Base-by-base conservation (phyloP, 805 yeast species). In the Diddensiella transvaalensis region DNA sequence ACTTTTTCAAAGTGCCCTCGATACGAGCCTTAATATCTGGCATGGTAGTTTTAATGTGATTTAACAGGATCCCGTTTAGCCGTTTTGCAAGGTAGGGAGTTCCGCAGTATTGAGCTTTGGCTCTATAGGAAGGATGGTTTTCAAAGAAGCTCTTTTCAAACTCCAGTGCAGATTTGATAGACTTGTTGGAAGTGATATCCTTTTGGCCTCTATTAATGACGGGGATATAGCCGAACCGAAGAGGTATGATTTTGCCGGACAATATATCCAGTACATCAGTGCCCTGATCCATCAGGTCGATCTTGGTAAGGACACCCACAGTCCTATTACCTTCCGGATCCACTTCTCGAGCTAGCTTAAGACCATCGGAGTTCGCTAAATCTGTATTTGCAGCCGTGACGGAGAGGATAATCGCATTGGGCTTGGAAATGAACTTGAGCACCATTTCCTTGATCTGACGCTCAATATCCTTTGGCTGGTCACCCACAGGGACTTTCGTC, bases 401-500 rank as follows among this genome's bases (percentile, higher is more conserved):
- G 0, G 97, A 91, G 49, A 93, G 75, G 51, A 93, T 85, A 56
- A 93, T 88, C 52, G 98, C 96, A 63, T 93, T 93, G 54, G 98
- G 98, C 62, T 89, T 88, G 21, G 96, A 84, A 57, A 93, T 90
- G 65, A 85, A 93, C 68, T 89, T 89, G 77, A 93, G 76, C 46
- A 93, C 77, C 87, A 93, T 84, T 57, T 88, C 95, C 66, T 87
- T 84, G 61, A 93, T 93, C 67, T 87, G 96, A 56, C 78, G 82
- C 72, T 93, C 99, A 56, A 93, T 93, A 66, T 93, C 99, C 63
- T 85, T 86, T 49, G 99, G 99, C 70, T 93, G 99, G 68, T 93
- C 99, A 47, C 99, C 99, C 42, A 93, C 97, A 4, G 99, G 99
- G 33, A 93, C 98, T 66, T 93, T 93, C 22, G 99, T 93, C 61